phyloP scores from a whole-genome alignment of 495 filamentous ascomycete genomes.

The Saxophila tyrrhenica region DNA sequence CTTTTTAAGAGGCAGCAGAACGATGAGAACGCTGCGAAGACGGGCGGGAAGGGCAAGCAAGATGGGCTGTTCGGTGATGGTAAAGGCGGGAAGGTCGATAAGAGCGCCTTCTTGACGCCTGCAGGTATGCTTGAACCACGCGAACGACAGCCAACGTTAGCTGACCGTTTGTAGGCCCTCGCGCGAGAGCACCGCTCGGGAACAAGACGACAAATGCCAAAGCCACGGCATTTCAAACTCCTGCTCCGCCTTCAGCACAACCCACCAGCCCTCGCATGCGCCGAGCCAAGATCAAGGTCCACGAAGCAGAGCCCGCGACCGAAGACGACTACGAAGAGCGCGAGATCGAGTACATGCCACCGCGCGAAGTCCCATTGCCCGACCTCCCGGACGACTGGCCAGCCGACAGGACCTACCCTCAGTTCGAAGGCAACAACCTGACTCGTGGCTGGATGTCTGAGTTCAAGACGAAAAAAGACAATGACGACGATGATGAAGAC shows the following conservation, averaged over 20 bases:
- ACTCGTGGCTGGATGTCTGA: conserved; percentile 55
- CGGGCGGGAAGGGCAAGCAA: conserved; percentile 52
- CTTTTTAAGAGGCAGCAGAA: conserved; percentile 74
- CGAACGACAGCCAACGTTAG: not conserved
- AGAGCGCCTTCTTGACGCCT: conserved; percentile 68
- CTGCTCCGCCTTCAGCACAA: conserved; percentile 35
- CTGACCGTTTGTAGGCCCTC: conserved; percentile 29
- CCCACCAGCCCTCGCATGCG: conserved; percentile 41
- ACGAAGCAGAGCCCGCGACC: conserved; percentile 35
- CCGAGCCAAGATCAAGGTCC: conserved; percentile 34
- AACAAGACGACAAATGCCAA: conserved; percentile 95
- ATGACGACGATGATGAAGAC: conserved; percentile 52
- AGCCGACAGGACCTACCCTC: conserved; percentile 30
- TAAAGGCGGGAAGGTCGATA: conserved; percentile 41
- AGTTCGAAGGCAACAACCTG: conserved; percentile 50
- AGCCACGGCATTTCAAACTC: conserved; percentile 56
- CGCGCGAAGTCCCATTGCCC: conserved; percentile 34
- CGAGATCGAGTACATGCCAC: conserved; percentile 69
- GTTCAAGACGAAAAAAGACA: conserved; percentile 47
- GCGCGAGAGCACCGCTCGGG: conserved; percentile 70
- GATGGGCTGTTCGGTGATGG: conserved; percentile 22
- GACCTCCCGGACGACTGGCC: conserved; percentile 55
- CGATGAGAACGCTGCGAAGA: conserved; percentile 71
- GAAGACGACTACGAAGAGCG: conserved; percentile 41
- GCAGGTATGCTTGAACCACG: conserved; percentile 50